Percentiles rank a stretch among this genome's conserved stretches.
phyloP scores from a whole-genome alignment of 2,329 filamentous ascomycete species.

The Teratosphaeria nubilosa region DNA sequence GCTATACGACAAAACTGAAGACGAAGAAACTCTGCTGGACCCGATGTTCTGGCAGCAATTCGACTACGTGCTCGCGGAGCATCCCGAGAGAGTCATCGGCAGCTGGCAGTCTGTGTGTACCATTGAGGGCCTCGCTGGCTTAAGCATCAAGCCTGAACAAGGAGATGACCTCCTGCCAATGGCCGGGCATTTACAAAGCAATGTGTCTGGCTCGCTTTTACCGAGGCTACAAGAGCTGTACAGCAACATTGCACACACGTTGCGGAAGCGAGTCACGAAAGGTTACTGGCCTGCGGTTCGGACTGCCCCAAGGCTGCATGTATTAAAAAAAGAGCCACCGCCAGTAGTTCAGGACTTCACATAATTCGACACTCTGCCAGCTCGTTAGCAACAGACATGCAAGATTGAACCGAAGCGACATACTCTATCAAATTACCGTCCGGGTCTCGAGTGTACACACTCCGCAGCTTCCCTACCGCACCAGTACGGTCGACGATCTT shows the following conservation, averaged over 20 bases:
- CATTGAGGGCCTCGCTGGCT: slow-evolving; percentile 42
- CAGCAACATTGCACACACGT: slow-evolving; percentile 4
- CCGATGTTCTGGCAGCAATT: slow-evolving; percentile 48
- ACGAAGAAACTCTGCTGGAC: slow-evolving; percentile 36
- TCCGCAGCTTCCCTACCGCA: slow-evolving; percentile 44
- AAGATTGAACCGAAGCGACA: slow-evolving; percentile 13
- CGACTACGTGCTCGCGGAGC: slow-evolving; percentile 49
- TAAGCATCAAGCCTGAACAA: slow-evolving; percentile 35
- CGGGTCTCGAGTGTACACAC: slow-evolving; percentile 51
- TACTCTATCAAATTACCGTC: slow-evolving; percentile 55
- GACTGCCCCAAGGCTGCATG: slow-evolving; percentile 44
- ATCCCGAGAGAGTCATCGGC: slow-evolving; percentile 37
- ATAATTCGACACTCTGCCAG: slow-evolving; percentile 21
- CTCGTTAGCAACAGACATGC: neutral
- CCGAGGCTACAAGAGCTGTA: slow-evolving; percentile 10
- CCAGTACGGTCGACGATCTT: slow-evolving; percentile 47
- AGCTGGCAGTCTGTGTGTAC: slow-evolving; percentile 43
- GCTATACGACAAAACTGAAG: slow-evolving; percentile 51
- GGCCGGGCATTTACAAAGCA: neutral
- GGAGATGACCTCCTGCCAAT: slow-evolving; percentile 13
- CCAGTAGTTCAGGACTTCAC: slow-evolving; percentile 10
- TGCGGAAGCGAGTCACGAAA: slow-evolving; percentile 26
- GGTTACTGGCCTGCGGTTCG: slow-evolving; percentile 48
- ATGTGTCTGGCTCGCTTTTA: slow-evolving; percentile 2
- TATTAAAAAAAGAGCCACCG: slow-evolving; percentile 30